phyloP scores from a whole-genome alignment of 331 rosid species.

The Rhamnella rubrinervis region DNA sequence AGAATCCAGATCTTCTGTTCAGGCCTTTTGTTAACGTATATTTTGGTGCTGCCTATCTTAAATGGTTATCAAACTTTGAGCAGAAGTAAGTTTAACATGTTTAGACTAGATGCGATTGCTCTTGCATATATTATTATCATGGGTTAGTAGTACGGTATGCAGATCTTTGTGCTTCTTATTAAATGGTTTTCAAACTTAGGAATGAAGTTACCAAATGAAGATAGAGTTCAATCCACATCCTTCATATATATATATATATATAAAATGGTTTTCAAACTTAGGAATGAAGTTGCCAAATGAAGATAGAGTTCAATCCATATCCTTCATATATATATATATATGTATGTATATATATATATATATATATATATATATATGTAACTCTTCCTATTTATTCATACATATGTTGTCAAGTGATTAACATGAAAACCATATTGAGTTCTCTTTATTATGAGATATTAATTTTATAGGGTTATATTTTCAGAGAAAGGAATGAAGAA shows the following conservation, averaged over 20 bases:
- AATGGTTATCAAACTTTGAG: constrained; percentile 61
- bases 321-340: background rate
- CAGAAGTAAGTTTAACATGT: constrained; percentile 52
- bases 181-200: too few species aligned
- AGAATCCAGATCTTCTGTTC: constrained; percentile 37
- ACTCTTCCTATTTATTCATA: background rate
- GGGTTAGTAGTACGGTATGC: background rate
- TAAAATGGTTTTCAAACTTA: too few species aligned
- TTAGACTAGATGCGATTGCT: background rate
- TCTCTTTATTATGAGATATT: constrained; percentile 18
- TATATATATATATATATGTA: background rate
- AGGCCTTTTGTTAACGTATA: constrained; percentile 67
- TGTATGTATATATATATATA: too few species aligned
- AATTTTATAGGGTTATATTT: constrained; percentile 21
- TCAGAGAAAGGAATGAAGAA: constrained; percentile 86
- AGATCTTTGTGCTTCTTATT: too few species aligned
- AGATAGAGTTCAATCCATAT: background rate
- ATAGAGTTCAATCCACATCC: background rate
- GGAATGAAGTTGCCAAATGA: background rate
- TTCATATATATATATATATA: background rate
- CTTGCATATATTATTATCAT: background rate
- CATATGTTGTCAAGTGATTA: constrained; percentile 6
- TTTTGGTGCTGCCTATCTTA: constrained; percentile 80
- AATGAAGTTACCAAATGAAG: background rate
- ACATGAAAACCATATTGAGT: constrained; percentile 3